Evolutionary conservation across 257 asterid species (phyloP).

Genomic region (Phtheirospermum japonicum): DNA sequence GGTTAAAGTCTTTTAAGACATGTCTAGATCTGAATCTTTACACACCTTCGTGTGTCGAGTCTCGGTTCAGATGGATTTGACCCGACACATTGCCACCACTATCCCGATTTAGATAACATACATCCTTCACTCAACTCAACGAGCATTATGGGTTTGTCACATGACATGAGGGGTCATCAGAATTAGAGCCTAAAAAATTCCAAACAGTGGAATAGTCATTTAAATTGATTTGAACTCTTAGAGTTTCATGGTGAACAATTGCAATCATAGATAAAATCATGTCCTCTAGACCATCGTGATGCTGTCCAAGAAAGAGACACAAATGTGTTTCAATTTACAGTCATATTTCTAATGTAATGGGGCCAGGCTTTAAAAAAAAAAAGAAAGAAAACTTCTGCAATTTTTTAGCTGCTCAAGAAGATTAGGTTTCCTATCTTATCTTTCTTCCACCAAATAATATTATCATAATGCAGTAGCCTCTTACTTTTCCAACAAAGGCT

Average conservation of each 20-base stretch:
- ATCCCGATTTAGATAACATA: no score
- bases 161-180: conserved; percentile 28
- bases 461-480: not conserved
- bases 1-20: no score
- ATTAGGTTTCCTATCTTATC: not conserved
- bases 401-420: conserved; percentile 3
- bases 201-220: not conserved
- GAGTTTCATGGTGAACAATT: not conserved
- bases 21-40: no score
- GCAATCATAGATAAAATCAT: conserved; percentile 32
- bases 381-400: not conserved
- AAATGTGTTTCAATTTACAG: conserved; percentile 17
- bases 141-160: conserved; percentile 28
- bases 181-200: conserved; percentile 25
- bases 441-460: not conserved
- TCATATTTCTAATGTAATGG: conserved; percentile 14
- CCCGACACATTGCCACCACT: no score
- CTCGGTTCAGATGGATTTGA: no score
- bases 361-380: conserved; percentile 13
- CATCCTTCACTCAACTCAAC: no score
- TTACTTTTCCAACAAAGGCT: conserved; percentile 11
- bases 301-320: conserved; percentile 35
- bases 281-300: conserved; percentile 25
- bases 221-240: conserved; percentile 5
- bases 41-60: no score